Conservation (phyloP, 371 early-diverging fungal genomes). For the Saksenaea vasiformis region DNA sequence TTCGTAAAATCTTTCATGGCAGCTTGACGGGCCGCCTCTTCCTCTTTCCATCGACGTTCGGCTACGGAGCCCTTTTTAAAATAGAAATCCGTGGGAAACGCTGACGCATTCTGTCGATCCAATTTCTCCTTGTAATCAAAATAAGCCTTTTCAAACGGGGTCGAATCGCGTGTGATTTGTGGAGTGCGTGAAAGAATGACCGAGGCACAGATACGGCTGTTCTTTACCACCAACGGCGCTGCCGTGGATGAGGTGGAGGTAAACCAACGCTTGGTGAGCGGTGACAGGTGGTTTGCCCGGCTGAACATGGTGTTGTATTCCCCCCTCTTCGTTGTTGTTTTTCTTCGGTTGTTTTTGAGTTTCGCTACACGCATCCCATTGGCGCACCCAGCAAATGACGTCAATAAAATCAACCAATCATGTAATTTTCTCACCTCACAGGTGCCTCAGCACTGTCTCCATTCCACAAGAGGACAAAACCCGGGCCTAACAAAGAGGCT, state of each 20-base stretch:
- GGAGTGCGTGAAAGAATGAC: constrained; percentile 83
- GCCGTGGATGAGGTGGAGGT: background rate
- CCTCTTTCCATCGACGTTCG: constrained; percentile 73
- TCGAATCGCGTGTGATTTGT: constrained; percentile 70
- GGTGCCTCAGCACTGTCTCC: background rate
- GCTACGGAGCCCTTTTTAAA: constrained; percentile 89
- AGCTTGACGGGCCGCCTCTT: constrained; percentile 49
- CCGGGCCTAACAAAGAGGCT: no score
- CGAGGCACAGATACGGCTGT: constrained; percentile 62
- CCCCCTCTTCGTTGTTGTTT: constrained; percentile 1
- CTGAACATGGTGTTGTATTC: background rate
- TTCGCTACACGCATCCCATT: background rate
- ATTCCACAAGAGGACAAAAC: no score
- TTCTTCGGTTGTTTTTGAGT: background rate
- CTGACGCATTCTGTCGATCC: constrained; percentile 60
- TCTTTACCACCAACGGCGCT: constrained; percentile 31
- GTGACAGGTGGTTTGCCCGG: constrained; percentile 2
- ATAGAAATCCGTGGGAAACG: constrained; percentile 83
- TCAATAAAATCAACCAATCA: no score
- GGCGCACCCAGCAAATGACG: no score
- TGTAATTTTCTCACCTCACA: no score
- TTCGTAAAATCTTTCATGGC: constrained; percentile 34
- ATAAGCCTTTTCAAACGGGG: constrained; percentile 77
- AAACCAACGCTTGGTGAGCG: background rate
- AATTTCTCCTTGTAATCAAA: constrained; percentile 75